phyloP scores from a whole-genome alignment of 805 yeast genomes.

The Candida jianshihensis region DNA sequence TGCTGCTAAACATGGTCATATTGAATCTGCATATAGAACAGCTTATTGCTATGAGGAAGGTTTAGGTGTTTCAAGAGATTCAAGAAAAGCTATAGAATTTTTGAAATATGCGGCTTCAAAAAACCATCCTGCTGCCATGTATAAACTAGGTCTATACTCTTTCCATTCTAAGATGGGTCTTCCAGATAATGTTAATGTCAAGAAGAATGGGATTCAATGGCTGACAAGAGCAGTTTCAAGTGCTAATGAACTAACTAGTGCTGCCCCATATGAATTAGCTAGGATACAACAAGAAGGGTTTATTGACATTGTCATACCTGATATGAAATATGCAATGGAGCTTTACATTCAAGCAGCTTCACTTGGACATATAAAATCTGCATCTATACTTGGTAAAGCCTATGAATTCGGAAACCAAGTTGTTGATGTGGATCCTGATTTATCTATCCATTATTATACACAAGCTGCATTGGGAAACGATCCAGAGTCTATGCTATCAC shows the following conservation, averaged over 20 bases:
- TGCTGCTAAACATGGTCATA: slow-evolving; percentile 91
- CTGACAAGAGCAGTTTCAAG: slow-evolving; percentile 76
- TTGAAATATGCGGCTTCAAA: slow-evolving; percentile 81
- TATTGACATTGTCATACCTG: slow-evolving; percentile 79
- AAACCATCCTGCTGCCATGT: slow-evolving; percentile 96
- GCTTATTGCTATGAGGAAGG: slow-evolving; percentile 93
- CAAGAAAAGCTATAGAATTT: slow-evolving; percentile 78
- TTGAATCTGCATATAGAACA: slow-evolving; percentile 86
- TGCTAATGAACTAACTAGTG: slow-evolving; percentile 78
- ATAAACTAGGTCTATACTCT: slow-evolving; percentile 80
- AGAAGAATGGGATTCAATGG: slow-evolving; percentile 91
- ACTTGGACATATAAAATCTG: slow-evolving; percentile 76
- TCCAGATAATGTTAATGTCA: slow-evolving; percentile 55
- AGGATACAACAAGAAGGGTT: slow-evolving; percentile 80
- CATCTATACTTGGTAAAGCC: slow-evolving; percentile 70
- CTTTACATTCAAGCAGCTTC: slow-evolving; percentile 85
- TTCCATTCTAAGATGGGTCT: slow-evolving; percentile 84
- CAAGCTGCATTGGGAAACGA: slow-evolving; percentile 88
- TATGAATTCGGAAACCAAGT: slow-evolving; percentile 70
- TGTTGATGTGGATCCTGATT: slow-evolving; percentile 70
- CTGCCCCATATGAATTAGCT: slow-evolving; percentile 93
- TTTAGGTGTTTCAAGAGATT: slow-evolving; percentile 83
- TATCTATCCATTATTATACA: slow-evolving; percentile 88
- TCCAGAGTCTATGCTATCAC: slow-evolving; percentile 80
- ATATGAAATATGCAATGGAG: slow-evolving; percentile 76